phyloP scores from a whole-genome alignment of 2,329 filamentous ascomycete genomes.

The Arthroderma sp. region DNA sequence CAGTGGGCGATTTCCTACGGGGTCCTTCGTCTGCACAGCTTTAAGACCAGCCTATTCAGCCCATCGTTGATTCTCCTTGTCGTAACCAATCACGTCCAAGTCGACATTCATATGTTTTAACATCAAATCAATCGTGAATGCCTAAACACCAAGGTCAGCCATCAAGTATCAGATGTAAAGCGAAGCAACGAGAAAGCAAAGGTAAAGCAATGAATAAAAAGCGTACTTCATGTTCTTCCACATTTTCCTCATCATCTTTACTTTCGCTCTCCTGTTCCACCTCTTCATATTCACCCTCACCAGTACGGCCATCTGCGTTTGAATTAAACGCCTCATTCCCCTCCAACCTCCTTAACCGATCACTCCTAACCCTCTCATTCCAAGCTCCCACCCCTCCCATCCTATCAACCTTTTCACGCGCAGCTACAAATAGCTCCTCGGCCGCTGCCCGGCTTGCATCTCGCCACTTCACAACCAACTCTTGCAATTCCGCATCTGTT shows the following conservation, averaged over 20 bases:
- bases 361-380: constrained; percentile 36
- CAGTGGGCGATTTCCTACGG: too few species aligned
- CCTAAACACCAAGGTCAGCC: constrained; percentile 26
- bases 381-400: constrained; percentile 52
- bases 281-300: constrained; percentile 19
- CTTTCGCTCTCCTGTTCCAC: constrained; percentile 21
- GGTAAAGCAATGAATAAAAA: neutral
- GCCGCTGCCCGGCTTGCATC: constrained; percentile 48
- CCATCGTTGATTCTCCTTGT: constrained; percentile 46
- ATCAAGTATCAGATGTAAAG: constrained; percentile 8
- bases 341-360: constrained; percentile 28
- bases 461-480: constrained; percentile 49
- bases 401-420: constrained; percentile 46
- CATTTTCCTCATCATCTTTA: constrained; percentile 21
- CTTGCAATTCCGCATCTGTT: constrained; percentile 43
- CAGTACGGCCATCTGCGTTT: constrained; percentile 17
- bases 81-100: constrained; percentile 49
- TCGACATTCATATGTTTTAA: constrained; percentile 52
- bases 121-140: constrained; percentile 60
- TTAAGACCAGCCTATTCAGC: constrained; percentile 24
- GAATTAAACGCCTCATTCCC: constrained; percentile 14
- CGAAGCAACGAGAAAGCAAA: constrained; percentile 1
- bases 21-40: too few species aligned
- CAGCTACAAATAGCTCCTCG: constrained; percentile 51
- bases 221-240: constrained; percentile 17